phyloP scores from a whole-genome alignment of 2,329 filamentous ascomycete species.

The Alternaria sp. region DNA sequence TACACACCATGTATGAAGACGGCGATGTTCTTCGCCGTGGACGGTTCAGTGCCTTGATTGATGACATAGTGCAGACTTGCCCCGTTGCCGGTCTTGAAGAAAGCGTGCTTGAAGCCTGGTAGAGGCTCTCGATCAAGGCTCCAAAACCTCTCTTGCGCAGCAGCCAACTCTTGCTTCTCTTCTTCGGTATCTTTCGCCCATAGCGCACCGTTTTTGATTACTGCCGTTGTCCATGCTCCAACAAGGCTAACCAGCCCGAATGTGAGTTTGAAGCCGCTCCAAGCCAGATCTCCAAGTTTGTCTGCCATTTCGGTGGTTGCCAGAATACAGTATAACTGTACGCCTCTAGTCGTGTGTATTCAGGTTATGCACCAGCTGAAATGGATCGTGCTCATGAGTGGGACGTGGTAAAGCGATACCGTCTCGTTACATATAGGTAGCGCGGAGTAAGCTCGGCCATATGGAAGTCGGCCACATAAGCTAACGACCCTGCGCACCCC shows the following conservation, averaged over 20 bases:
- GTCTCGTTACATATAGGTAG: constrained; percentile 1
- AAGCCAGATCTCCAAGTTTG: constrained; percentile 32
- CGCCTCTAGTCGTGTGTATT: background rate
- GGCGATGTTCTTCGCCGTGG: constrained; percentile 53
- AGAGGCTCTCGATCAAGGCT: constrained; percentile 59
- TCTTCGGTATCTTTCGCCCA: constrained; percentile 37
- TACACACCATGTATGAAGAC: constrained; percentile 62
- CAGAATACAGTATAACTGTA: background rate
- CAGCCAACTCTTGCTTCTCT: constrained; percentile 31
- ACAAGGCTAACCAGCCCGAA: constrained; percentile 45
- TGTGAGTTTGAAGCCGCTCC: constrained; percentile 39
- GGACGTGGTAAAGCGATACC: background rate
- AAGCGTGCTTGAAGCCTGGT: constrained; percentile 60
- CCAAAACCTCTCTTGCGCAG: constrained; percentile 64
- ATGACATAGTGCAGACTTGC: constrained; percentile 65
- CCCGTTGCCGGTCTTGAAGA: constrained; percentile 60
- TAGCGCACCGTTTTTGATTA: constrained; percentile 40
- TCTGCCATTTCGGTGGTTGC: constrained; percentile 10
- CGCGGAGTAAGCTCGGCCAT: no score
- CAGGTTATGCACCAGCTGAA: background rate
- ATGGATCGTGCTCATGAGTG: background rate
- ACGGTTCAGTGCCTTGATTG: constrained; percentile 35
- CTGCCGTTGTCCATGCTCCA: constrained; percentile 31
- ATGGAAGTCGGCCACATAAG: no score
- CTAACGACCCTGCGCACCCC: no score